Evolutionary conservation across 169 alveolate genomes (phyloP).

Genomic region (Plasmodium relictum): DNA sequence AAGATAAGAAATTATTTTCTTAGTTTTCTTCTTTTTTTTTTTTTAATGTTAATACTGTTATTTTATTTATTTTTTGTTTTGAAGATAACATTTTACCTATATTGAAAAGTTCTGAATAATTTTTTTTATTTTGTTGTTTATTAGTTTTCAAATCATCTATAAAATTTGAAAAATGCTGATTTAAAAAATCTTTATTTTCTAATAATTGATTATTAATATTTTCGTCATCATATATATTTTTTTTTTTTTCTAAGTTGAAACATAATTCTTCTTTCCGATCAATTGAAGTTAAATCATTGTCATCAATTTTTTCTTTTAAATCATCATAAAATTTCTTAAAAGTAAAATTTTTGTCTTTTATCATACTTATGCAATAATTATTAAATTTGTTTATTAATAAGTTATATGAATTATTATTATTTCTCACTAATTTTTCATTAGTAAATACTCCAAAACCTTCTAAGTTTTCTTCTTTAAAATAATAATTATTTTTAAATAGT

Average conservation of each 20-base stretch:
- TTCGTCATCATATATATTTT: slow-evolving; percentile 19
- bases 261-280: slow-evolving; percentile 31
- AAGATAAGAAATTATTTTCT: background rate
- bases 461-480: slow-evolving; percentile 60
- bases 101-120: slow-evolving; percentile 49
- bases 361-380: slow-evolving; percentile 57
- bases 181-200: slow-evolving; percentile 7
- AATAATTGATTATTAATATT: background rate
- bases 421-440: slow-evolving; percentile 35
- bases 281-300: slow-evolving; percentile 35
- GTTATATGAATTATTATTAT: slow-evolving; percentile 33
- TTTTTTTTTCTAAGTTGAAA: slow-evolving; percentile 52
- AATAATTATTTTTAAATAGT: slow-evolving; percentile 64
- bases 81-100: slow-evolving; percentile 16
- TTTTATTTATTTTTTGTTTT: background rate
- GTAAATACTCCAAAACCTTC: slow-evolving; percentile 71
- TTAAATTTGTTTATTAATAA: slow-evolving; percentile 66
- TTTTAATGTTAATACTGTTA: background rate
- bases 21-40: background rate
- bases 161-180: slow-evolving; percentile 17
- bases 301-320: slow-evolving; percentile 50
- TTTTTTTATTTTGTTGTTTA: slow-evolving; percentile 17
- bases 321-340: slow-evolving; percentile 55
- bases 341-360: slow-evolving; percentile 55
- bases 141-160: slow-evolving; percentile 24